phyloP scores from a whole-genome alignment of 805 yeast genomes.

The Candida boleticola region DNA sequence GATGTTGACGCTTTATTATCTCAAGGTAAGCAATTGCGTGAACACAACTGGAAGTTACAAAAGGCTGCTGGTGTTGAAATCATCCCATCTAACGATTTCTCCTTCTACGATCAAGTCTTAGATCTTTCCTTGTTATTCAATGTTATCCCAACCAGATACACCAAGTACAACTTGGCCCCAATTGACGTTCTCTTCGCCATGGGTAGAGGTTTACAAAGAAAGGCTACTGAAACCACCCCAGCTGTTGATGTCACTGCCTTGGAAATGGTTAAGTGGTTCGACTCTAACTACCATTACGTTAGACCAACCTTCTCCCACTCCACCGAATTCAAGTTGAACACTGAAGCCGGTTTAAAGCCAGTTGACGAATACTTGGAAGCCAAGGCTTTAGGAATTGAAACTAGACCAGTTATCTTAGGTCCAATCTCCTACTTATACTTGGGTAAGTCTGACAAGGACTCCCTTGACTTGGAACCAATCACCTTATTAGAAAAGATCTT shows the following conservation, averaged over 20 bases:
- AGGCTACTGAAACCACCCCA: constrained; percentile 79
- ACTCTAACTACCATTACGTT: constrained; percentile 99
- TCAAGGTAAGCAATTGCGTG: constrained; percentile 94
- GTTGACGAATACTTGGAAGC: constrained; percentile 98
- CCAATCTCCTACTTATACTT: constrained; percentile 92
- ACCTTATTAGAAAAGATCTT: constrained; percentile 82
- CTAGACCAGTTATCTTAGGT: constrained; percentile 97
- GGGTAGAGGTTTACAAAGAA: constrained; percentile 99
- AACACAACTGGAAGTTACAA: constrained; percentile 96
- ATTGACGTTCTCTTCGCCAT: constrained; percentile 95
- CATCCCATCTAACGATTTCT: constrained; percentile 97
- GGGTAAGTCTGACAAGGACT: constrained; percentile 99
- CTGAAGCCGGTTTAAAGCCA: constrained; percentile 77
- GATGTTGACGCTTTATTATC: constrained; percentile 81
- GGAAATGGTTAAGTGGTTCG: constrained; percentile 99
- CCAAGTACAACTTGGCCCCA: constrained; percentile 84
- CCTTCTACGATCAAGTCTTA: constrained; percentile 95
- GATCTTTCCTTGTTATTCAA: constrained; percentile 92
- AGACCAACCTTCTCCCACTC: constrained; percentile 98
- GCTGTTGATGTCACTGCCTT: constrained; percentile 98
- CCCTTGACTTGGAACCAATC: constrained; percentile 91
- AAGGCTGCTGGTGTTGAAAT: constrained; percentile 95
- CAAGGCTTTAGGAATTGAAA: constrained; percentile 90
- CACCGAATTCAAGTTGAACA: constrained; percentile 90
- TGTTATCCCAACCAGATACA: constrained; percentile 95